A percentile compares a stretch with the other conserved stretches of the same genome.
Conservation (phyloP, 163 green algal species). For the Chlamydomonas reinhardtii region DNA sequence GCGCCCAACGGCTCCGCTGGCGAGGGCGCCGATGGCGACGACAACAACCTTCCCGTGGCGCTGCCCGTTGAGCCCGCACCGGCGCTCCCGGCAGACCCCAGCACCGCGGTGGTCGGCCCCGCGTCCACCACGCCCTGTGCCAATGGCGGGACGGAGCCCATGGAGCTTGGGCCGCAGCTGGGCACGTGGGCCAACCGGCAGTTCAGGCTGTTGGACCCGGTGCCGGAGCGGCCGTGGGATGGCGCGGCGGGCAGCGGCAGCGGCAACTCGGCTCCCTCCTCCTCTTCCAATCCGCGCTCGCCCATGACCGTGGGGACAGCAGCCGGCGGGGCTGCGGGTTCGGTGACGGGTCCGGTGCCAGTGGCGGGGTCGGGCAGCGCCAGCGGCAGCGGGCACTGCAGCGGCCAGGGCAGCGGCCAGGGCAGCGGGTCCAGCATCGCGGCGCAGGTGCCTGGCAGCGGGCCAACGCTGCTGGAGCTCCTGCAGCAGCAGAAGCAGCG, state of each 20-base stretch:
- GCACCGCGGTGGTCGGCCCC: no score
- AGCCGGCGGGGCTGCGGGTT: background rate
- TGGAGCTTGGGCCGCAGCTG: conserved; percentile 9
- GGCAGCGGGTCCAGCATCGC: background rate
- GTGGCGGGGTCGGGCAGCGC: background rate
- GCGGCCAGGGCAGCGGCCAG: background rate
- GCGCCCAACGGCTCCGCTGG: background rate
- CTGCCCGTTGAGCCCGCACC: background rate
- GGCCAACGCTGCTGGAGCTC: background rate
- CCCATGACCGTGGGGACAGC: background rate
- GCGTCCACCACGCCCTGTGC: background rate
- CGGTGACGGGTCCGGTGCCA: background rate
- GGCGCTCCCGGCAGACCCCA: no score
- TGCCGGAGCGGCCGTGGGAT: conserved; percentile 24
- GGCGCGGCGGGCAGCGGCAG: background rate
- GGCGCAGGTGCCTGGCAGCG: background rate
- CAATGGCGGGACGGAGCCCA: background rate
- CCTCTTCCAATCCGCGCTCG: background rate
- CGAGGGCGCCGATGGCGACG: background rate
- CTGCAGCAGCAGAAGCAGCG: conserved; percentile 9
- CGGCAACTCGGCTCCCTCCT: background rate
- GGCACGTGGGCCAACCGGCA: conserved; percentile 50
- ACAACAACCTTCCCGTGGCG: background rate
- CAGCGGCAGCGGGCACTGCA: background rate
- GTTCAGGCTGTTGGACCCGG: conserved; percentile 46